A percentile compares a stretch with the other conserved stretches of the same genome.
Evolutionary conservation across 2,329 filamentous ascomycete species (phyloP).

Genomic region (Calycina herbarum): DNA sequence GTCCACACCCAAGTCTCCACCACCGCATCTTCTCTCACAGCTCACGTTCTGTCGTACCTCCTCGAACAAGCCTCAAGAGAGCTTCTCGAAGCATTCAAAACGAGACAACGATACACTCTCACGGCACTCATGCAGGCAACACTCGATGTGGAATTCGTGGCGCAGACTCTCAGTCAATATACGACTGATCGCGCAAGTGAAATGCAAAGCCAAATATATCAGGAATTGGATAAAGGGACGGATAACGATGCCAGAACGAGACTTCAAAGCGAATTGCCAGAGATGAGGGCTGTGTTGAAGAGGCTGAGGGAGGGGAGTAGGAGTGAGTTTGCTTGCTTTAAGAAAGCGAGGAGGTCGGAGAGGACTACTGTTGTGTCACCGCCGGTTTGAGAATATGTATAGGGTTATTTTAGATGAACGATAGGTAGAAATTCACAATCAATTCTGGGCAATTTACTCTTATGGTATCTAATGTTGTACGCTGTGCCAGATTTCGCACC

Average conservation of each 20-base stretch:
- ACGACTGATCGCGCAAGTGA: constrained; percentile 80
- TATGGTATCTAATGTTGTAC: neutral
- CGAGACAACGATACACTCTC: constrained; percentile 68
- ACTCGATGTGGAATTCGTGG: constrained; percentile 93
- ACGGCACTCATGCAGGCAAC: constrained; percentile 93
- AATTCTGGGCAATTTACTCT: too few species aligned
- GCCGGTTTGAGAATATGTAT: neutral
- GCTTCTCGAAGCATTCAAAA: constrained; percentile 77
- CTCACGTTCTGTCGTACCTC: constrained; percentile 80
- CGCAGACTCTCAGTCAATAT: constrained; percentile 88
- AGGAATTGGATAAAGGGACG: constrained; percentile 84
- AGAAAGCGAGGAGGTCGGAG: constrained; percentile 46
- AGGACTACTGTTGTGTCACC: constrained; percentile 6
- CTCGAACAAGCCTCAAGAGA: constrained; percentile 78
- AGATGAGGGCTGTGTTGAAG: constrained; percentile 87
- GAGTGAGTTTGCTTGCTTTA: constrained; percentile 86
- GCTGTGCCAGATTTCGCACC: too few species aligned
- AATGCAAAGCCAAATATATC: constrained; percentile 86
- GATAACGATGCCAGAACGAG: constrained; percentile 79
- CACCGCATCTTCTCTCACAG: constrained; percentile 72
- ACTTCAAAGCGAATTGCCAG: constrained; percentile 83
- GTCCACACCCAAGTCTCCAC: constrained; percentile 89
- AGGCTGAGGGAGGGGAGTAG: constrained; percentile 76
- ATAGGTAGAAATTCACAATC: neutral
- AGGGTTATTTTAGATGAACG: too few species aligned